Conservation (phyloP, 768 basidiomycete genomes). For the Leccinum disarticulatum region DNA sequence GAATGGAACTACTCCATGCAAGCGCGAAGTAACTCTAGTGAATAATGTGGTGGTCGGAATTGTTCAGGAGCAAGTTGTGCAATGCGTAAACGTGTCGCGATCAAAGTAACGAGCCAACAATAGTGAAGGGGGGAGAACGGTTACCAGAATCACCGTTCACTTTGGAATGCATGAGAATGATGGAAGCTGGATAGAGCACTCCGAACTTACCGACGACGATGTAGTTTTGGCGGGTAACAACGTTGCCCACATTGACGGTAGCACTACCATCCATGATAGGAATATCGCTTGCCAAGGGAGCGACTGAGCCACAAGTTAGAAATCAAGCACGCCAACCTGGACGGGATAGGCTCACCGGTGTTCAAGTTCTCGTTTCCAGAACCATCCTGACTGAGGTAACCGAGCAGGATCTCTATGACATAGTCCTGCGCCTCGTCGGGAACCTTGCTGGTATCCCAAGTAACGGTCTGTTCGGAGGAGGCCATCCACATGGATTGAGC, state of each 20-base stretch:
- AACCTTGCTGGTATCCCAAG: slow-evolving; percentile 41
- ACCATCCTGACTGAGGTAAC: slow-evolving; percentile 28
- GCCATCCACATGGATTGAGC: slow-evolving; percentile 35
- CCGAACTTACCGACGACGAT: slow-evolving; percentile 58
- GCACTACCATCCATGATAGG: slow-evolving; percentile 47
- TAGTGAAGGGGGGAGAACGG: slow-evolving; percentile 56
- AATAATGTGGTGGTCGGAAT: neutral
- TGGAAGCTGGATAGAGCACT: neutral
- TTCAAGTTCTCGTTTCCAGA: slow-evolving; percentile 48
- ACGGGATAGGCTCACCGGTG: slow-evolving; percentile 37
- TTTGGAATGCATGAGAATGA: slow-evolving; percentile 25
- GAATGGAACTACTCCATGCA: slow-evolving; percentile 6
- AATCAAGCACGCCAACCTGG: neutral
- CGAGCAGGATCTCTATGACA: slow-evolving; percentile 47
- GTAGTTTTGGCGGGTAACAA: slow-evolving; percentile 44
- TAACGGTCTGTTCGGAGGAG: slow-evolving; percentile 39
- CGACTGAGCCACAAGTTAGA: slow-evolving; percentile 36
- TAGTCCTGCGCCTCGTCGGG: slow-evolving; percentile 36
- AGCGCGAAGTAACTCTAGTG: neutral
- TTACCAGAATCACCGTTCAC: slow-evolving; percentile 74
- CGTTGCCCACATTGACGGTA: slow-evolving; percentile 45
- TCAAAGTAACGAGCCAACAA: slow-evolving; percentile 24
- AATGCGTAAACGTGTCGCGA: neutral
- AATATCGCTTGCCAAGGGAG: slow-evolving; percentile 59
- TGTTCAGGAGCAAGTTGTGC: neutral